Evolutionary conservation across 1,139 yeast genomes (phyloP).

Genomic region (Pichia norvegensis): DNA sequence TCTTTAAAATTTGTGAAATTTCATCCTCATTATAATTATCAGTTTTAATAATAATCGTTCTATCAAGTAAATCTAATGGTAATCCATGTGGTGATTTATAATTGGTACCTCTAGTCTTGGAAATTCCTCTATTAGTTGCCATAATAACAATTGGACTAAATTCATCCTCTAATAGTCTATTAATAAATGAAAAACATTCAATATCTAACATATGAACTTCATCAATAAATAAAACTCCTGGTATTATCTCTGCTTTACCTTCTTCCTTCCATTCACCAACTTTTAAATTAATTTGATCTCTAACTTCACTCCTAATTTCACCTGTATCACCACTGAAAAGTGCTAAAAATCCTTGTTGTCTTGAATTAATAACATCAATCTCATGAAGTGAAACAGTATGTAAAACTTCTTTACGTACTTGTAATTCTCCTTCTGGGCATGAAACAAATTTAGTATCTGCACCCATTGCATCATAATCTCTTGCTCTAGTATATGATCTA

Average conservation of each 20-base stretch:
- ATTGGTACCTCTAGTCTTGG: constrained; percentile 87
- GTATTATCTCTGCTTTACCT: constrained; percentile 96
- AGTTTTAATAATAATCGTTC: constrained; percentile 90
- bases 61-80: constrained; percentile 88
- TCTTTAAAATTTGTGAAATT: constrained; percentile 74
- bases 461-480: constrained; percentile 99
- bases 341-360: constrained; percentile 96
- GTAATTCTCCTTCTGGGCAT: constrained; percentile 98
- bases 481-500: constrained; percentile 87
- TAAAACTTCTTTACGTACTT: constrained; percentile 87
- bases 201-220: constrained; percentile 99
- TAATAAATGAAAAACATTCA: constrained; percentile 91
- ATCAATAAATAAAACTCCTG: constrained; percentile 97
- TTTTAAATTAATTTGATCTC: constrained; percentile 94
- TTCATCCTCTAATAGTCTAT: constrained; percentile 94
- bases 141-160: constrained; percentile 94
- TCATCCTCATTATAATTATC: constrained; percentile 70
- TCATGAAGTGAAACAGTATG: constrained; percentile 96
- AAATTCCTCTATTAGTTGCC: constrained; percentile 96
- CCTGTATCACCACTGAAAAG: constrained; percentile 97
- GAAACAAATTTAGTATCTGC: constrained; percentile 96
- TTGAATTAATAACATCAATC: constrained; percentile 94
- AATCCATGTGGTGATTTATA: constrained; percentile 95
- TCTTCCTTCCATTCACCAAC: constrained; percentile 99
- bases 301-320: constrained; percentile 88